Base-by-base conservation (phyloP, 1,139 yeast genomes). In the Debaryomyces robertsiae region DNA sequence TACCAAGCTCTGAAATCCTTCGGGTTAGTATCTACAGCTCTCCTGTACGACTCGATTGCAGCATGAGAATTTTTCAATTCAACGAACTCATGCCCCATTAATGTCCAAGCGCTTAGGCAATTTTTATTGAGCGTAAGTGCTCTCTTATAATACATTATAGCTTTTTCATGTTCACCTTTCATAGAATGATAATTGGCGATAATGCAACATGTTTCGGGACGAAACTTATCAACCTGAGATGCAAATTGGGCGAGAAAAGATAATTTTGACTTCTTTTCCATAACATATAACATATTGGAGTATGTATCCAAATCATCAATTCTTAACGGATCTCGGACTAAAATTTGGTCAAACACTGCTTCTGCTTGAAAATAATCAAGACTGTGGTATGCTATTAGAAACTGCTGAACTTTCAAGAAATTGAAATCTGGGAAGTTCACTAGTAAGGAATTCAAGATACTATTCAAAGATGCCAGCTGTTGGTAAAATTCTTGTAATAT, bases 81-180 rank as follows among this genome's bases (percentile, higher is more conserved):
- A 9, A 94, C 95, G 67, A 89, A 94, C 63, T 94, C 99, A 63
- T 94, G 99, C 9, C 99, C 98, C 97, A 94, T 91, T 44, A 94
- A 71, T 0, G 98, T 93, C 98, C 98, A 94, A 0, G 98, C 98
- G 52, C 91, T 82, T 14, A 91, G 69, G 53, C 95, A 89, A 50
- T 81, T 80, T 44, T 88, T 81, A 59, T 90, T 86, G 42, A 93
- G 69, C 0, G 89, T 80, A 30, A 94, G 67, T 0, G 98, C 98
- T 41, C 98, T 73, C 54, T 90, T 85, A 57, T 91, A 94, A 63
- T 90, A 90, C 80, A 85, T 81, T 44, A 94, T 89, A 0, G 98
- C 95, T 62, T 87, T 87, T 58, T 91, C 97, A 60, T 93, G 98
- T 54, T 93, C 96, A 42, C 91, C 87, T 52, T 86, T 84, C 63